A percentile compares a stretch with the other conserved stretches of the same genome.
phyloP scores from a whole-genome alignment of 306 rosid genomes.

The Cicer judaicum region DNA sequence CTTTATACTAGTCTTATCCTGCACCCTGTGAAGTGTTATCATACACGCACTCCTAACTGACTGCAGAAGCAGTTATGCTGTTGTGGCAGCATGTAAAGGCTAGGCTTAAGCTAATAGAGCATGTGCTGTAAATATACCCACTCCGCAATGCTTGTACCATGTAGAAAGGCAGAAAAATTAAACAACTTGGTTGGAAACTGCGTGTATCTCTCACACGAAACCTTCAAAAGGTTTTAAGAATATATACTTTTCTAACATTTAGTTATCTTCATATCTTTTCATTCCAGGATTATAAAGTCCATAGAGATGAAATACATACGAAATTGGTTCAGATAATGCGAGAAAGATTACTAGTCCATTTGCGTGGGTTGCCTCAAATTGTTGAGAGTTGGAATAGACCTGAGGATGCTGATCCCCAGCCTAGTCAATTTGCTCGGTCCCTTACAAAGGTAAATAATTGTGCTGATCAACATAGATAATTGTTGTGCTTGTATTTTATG shows the following conservation, averaged over 20 bases:
- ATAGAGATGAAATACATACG: constrained; percentile 95
- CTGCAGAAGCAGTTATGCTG: too few relatives aligned
- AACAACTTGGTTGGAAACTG: too few relatives aligned
- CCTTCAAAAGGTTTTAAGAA: constrained; percentile 25
- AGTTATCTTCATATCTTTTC: constrained; percentile 29
- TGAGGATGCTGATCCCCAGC: constrained; percentile 87
- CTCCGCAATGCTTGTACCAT: too few relatives aligned
- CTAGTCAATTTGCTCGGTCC: constrained; percentile 96
- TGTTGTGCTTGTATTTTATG: constrained; percentile 9
- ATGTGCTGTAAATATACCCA: too few relatives aligned
- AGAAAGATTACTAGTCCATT: constrained; percentile 88
- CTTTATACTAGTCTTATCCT: too few relatives aligned
- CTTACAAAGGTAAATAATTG: constrained; percentile 77
- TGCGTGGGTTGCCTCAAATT: constrained; percentile 91
- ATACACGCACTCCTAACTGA: too few relatives aligned
- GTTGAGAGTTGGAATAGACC: constrained; percentile 98
- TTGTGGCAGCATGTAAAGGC: too few relatives aligned
- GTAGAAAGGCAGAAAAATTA: too few relatives aligned
- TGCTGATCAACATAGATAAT: constrained; percentile 16
- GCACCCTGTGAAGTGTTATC: too few relatives aligned
- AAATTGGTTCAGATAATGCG: constrained; percentile 99
- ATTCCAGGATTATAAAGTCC: constrained; percentile 90
- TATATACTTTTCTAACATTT: constrained; percentile 36
- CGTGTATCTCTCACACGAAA: not conserved
- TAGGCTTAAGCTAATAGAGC: too few relatives aligned